Conservation (phyloP, 2,329 filamentous ascomycete species). For the Colletotrichum kahawae region DNA sequence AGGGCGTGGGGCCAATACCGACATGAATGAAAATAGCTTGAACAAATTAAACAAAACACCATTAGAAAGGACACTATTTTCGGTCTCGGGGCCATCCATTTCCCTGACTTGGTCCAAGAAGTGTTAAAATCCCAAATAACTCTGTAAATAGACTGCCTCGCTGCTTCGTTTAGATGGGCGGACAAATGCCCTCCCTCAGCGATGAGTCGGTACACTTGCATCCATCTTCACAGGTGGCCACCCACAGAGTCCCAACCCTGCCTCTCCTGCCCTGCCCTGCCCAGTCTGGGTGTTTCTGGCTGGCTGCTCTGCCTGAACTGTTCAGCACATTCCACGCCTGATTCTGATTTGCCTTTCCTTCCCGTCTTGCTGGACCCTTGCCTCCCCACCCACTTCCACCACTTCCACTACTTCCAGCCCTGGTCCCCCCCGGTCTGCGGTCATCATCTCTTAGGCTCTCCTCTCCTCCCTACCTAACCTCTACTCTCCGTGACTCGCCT, state of each 20-base stretch:
- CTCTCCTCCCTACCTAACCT: neutral
- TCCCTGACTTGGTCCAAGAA: neutral
- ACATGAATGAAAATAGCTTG: neutral
- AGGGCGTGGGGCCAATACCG: neutral
- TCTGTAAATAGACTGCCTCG: neutral
- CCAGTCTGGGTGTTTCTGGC: neutral
- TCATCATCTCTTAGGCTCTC: slow-evolving; percentile 1
- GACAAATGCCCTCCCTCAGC: neutral
- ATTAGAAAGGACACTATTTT: neutral
- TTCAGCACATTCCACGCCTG: neutral
- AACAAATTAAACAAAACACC: neutral
- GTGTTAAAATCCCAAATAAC: neutral
- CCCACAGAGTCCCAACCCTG: neutral
- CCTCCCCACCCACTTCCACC: neutral
- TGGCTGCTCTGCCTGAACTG: slow-evolving; percentile 11
- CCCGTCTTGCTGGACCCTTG: slow-evolving; percentile 18
- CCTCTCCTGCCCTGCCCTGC: neutral
- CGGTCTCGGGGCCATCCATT: neutral
- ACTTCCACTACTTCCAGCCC: neutral
- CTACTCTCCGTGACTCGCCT: neutral
- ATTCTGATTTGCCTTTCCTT: slow-evolving; percentile 5
- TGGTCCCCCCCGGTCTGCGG: slow-evolving; percentile 2
- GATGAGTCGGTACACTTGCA: neutral
- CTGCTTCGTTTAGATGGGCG: neutral
- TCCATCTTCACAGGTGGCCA: neutral